Conservation (phyloP, 371 early-diverging fungal species). For the Rhizopus arrhizus region DNA sequence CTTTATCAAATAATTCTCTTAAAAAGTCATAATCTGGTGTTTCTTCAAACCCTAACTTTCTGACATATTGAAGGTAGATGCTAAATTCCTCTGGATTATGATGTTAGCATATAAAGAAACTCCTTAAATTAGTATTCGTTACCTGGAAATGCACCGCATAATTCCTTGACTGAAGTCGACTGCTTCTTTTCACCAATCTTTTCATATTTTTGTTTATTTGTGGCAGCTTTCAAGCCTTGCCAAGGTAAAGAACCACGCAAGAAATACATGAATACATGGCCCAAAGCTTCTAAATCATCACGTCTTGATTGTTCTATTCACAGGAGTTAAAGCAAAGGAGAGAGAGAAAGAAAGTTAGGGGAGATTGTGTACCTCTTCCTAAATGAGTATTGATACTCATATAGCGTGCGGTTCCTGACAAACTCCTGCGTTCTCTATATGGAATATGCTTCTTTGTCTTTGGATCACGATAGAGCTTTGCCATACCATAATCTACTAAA, state of each 20-base stretch:
- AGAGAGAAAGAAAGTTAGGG: conserved; percentile 3
- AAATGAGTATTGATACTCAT: conserved; percentile 96
- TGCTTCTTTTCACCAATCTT: conserved; percentile 93
- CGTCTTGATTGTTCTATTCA: conserved; percentile 86
- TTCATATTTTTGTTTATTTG: conserved; percentile 94
- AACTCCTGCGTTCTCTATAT: conserved; percentile 83
- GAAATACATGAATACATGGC: conserved; percentile 96
- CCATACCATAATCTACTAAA: conserved; percentile 94
- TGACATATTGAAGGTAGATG: conserved; percentile 87
- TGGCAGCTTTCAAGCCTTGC: conserved; percentile 93
- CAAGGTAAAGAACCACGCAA: conserved; percentile 91
- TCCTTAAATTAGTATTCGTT: conserved; percentile 3
- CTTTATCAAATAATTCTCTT: conserved; percentile 84
- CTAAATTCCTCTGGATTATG: conserved; percentile 78
- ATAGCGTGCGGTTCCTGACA: conserved; percentile 96
- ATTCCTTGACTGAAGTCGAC: conserved; percentile 71
- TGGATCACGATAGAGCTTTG: conserved; percentile 87
- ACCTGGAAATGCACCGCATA: conserved; percentile 82
- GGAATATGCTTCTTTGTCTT: conserved; percentile 91
- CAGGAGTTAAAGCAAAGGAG: conserved; percentile 2
- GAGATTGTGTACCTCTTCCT: conserved; percentile 63
- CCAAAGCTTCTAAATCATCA: conserved; percentile 95
- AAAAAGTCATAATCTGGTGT: conserved; percentile 94
- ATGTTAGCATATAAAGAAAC: not conserved
- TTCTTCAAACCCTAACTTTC: conserved; percentile 94